Base-by-base conservation (phyloP, 1,284 basidiomycete species). In the Spongispora temasekensis region DNA sequence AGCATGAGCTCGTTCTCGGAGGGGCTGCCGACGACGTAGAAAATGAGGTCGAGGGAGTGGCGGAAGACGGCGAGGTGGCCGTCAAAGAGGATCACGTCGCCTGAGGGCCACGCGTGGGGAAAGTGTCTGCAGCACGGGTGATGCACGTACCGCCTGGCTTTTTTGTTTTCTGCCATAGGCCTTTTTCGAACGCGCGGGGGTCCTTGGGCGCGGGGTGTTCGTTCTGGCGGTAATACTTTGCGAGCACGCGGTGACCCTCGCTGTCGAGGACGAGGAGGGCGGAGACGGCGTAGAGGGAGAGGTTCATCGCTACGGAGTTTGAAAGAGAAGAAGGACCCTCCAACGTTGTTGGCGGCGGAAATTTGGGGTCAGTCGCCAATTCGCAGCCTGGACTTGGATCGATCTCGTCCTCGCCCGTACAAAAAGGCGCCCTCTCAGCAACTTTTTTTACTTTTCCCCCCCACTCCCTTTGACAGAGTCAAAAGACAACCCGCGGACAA, bases 1-100 rank as follows among this genome's bases (percentile, higher is more conserved):
- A 99, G 88, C 95, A 99, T 98, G 63, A 99, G 85, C 78, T 99
- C 97, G 78, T 99, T 99, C 78, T 97, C 95, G 4, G 84, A 82
- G 13, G 93, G 83, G 5, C 93, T 90, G 19, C 93, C 94, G 71
- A 99, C 86, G 68, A 99, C 88, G 82, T 98, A 97, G 76, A 98
- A 89, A 64, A 96, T 92, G 69, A 98, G 88, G 80, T 99, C 97
- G 60, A 97, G 88, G 37, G 94, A 93, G 67, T 97, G 88, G 70
- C 93, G 94, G 81, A 97, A 97, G 25, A 99, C 87, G 31, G 93
- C 90, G n/a, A 98, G 84, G 71, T 95, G 91, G 64, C 90, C 83
- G 75, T 95, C 94, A 75, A 94, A 95, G 13, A 98, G 85, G 68
- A 98, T 93, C 72, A 99, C 95, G 70, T 99, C 97, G 72, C 94